phyloP scores from a whole-genome alignment of 2,329 filamentous ascomycete species.

The Pyrenophora graminea region DNA sequence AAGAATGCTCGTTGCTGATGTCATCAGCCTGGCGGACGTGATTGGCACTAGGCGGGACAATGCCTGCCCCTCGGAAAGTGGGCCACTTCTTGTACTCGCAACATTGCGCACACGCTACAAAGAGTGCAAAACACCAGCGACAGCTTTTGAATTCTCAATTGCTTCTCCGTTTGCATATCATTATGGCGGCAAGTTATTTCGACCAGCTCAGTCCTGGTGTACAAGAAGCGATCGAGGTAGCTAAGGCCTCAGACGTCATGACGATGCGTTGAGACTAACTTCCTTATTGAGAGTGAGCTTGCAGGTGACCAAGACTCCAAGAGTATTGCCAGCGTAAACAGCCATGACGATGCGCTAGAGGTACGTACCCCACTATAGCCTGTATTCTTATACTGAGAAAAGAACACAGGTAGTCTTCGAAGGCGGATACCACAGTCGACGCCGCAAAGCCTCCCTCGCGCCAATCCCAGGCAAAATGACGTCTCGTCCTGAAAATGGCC shows the following conservation, averaged over 20 bases:
- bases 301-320: conserved; percentile 31
- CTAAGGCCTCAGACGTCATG: conserved; percentile 22
- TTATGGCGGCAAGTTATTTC: conserved; percentile 31
- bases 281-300: conserved; percentile 40
- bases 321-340: conserved; percentile 34
- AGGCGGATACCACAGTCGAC: conserved; percentile 52
- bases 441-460: conserved; percentile 65
- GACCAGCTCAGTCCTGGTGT: conserved; percentile 21
- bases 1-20: conserved; percentile 33
- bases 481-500: conserved; percentile 43
- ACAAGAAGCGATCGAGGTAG: conserved; percentile 34
- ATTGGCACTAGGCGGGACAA: conserved; percentile 31
- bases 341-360: conserved; percentile 50
- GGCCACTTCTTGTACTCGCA: conserved; percentile 12
- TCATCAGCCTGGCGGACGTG: conserved; percentile 20
- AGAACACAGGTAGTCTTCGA: conserved; percentile 60
- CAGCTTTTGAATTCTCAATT: conserved; percentile 3
- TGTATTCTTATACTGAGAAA: conserved; percentile 5
- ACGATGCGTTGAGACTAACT: conserved; percentile 36
- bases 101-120: conserved; percentile 7
- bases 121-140: conserved; percentile 9
- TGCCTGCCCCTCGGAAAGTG: conserved; percentile 22
- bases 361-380: conserved; percentile 26
- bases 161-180: neutral
- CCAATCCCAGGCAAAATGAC: conserved; percentile 36